Conservation (phyloP, 768 basidiomycete species). For the Baorangia bicolor region DNA sequence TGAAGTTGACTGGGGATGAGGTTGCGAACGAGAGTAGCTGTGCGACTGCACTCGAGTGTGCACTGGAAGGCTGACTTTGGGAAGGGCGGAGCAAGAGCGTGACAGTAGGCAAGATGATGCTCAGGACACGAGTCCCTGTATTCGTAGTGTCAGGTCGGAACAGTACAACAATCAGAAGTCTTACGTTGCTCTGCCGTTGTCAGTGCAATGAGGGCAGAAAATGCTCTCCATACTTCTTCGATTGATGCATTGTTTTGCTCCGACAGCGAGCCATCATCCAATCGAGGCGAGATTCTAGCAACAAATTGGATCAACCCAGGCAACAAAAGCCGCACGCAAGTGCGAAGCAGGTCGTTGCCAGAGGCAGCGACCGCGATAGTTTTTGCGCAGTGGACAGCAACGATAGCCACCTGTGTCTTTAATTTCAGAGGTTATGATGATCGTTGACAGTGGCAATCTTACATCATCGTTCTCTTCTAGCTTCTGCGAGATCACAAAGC, state of each 20-base stretch:
- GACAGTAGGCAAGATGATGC: slow-evolving; percentile 73
- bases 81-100: slow-evolving; percentile 64
- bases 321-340: slow-evolving; percentile 69
- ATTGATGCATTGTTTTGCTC: slow-evolving; percentile 62
- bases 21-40: slow-evolving; percentile 75
- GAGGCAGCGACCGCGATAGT: slow-evolving; percentile 76
- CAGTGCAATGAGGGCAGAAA: slow-evolving; percentile 59
- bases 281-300: slow-evolving; percentile 60
- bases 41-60: slow-evolving; percentile 58
- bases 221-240: slow-evolving; percentile 81
- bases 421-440: slow-evolving; percentile 4
- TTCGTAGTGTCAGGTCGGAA: slow-evolving; percentile 13
- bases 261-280: slow-evolving; percentile 55
- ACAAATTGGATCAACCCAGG: slow-evolving; percentile 83
- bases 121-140: slow-evolving; percentile 64
- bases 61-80: slow-evolving; percentile 38
- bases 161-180: slow-evolving; percentile 25
- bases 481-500: slow-evolving; percentile 81
- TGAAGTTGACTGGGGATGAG: slow-evolving; percentile 72
- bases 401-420: slow-evolving; percentile 61
- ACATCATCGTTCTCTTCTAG: slow-evolving; percentile 71
- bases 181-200: slow-evolving; percentile 62
- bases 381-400: slow-evolving; percentile 87
- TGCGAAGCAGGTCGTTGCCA: slow-evolving; percentile 64
- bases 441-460: slow-evolving; percentile 14